Conservation (phyloP, 208 protist species). For the Acanthamoeba lenticulata region DNA sequence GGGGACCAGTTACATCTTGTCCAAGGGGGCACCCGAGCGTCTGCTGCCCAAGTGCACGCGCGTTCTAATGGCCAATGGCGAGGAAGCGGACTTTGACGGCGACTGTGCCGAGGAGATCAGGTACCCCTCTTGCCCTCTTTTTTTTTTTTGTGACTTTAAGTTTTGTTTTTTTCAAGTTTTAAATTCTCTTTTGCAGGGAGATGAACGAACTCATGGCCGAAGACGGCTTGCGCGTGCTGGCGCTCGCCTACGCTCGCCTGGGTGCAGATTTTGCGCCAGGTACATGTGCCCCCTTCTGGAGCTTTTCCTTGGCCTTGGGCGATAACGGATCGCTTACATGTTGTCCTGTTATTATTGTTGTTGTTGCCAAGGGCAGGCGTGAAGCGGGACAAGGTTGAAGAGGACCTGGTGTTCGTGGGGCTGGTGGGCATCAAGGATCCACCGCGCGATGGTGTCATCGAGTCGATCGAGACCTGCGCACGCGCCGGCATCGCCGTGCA, state of each 20-base stretch:
- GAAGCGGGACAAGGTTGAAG: constrained; percentile 88
- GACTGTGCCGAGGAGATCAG: neutral
- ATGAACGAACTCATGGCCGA: constrained; percentile 63
- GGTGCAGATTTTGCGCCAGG: neutral
- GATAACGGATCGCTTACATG: neutral
- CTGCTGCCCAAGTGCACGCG: constrained; percentile 36
- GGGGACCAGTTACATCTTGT: neutral
- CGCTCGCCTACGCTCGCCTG: constrained; percentile 66
- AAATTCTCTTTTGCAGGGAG: neutral
- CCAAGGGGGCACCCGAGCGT: constrained; percentile 36
- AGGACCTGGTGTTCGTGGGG: constrained; percentile 92
- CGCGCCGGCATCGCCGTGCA: constrained; percentile 23
- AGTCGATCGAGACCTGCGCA: constrained; percentile 85
- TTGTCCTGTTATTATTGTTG: too few relatives aligned
- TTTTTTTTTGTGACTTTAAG: neutral
- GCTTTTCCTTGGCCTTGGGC: neutral
- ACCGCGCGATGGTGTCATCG: constrained; percentile 90
- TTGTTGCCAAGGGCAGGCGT: neutral
- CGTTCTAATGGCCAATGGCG: neutral
- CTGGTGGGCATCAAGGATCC: constrained; percentile 96
- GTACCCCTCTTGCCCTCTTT: neutral
- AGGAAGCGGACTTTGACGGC: neutral
- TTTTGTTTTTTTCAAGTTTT: neutral
- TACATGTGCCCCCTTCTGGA: neutral
- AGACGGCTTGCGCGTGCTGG: constrained; percentile 72